Percentiles rank a stretch among this genome's conserved stretches.
Evolutionary conservation across 164 flowering plant genomes (phyloP).

Genomic region (Nelumbo lutea): DNA sequence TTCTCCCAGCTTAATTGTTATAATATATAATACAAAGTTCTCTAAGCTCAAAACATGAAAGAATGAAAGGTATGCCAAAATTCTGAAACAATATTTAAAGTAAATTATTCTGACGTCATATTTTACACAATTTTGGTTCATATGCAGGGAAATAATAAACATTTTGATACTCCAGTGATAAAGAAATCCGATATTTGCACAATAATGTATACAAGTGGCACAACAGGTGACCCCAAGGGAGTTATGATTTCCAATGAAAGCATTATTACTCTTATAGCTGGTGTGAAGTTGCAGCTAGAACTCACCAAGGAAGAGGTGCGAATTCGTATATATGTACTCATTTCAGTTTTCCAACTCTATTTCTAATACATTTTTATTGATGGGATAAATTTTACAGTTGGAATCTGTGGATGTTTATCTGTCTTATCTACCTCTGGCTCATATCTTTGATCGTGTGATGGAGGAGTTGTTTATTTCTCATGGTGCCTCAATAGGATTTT

Average conservation of each 20-base stretch:
- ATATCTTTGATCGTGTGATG: slow-evolving; percentile 86
- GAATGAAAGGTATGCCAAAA: too few species aligned
- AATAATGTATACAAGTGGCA: slow-evolving; percentile 99
- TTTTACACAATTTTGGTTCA: neutral
- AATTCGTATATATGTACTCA: slow-evolving; percentile 5
- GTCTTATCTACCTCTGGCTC: slow-evolving; percentile 95
- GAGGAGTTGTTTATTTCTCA: slow-evolving; percentile 68
- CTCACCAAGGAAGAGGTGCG: slow-evolving; percentile 59
- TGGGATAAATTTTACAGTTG: slow-evolving; percentile 40
- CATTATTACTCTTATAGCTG: slow-evolving; percentile 69
- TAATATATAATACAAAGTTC: too few species aligned
- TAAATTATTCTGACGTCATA: neutral
- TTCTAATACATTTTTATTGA: neutral
- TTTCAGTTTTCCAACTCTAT: neutral
- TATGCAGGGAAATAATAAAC: slow-evolving; percentile 55
- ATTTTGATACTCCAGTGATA: slow-evolving; percentile 59
- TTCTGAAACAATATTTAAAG: neutral
- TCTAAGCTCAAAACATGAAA: too few species aligned
- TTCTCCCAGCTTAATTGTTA: too few species aligned
- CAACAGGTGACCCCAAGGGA: slow-evolving; percentile 98
- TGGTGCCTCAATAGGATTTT: slow-evolving; percentile 94
- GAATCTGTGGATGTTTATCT: slow-evolving; percentile 61
- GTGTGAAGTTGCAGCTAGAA: slow-evolving; percentile 50
- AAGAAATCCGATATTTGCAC: slow-evolving; percentile 78
- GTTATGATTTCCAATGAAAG: slow-evolving; percentile 79